These are phyloP conservation scores for Candida dajiaensis DNA, from an alignment of 805 yeast species.

Conservation along the genomic window DNA sequence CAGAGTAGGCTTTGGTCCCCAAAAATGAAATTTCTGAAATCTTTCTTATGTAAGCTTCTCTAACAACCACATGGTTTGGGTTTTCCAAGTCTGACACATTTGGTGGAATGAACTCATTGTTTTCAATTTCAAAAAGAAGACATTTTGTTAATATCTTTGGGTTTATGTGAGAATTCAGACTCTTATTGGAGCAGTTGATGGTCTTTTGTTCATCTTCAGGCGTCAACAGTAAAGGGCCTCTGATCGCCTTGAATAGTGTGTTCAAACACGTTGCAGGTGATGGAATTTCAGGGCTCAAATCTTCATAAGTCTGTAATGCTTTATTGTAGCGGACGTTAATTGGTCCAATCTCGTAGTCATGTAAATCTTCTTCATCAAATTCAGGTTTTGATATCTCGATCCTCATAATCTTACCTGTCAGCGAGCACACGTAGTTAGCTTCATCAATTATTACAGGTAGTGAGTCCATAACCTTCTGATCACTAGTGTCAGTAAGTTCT, in stretches of 20 bases:
- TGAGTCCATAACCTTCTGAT: conserved; percentile 13
- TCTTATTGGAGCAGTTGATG: conserved; percentile 44
- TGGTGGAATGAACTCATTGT: conserved; percentile 43
- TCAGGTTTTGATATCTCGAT: conserved; percentile 49
- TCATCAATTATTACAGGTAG: conserved; percentile 37
- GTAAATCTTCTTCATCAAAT: conserved; percentile 41
- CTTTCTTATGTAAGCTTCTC: conserved; percentile 51
- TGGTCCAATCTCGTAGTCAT: conserved; percentile 39
- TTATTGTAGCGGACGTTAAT: conserved; percentile 47
- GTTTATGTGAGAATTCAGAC: conserved; percentile 52
- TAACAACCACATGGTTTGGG: conserved; percentile 24
- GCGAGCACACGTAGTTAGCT: conserved; percentile 40
- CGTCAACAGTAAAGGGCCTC: conserved; percentile 53
- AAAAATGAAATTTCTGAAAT: conserved; percentile 46
- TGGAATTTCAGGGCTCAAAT: conserved; percentile 34
- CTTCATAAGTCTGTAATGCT: conserved; percentile 24
- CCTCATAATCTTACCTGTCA: conserved; percentile 42
- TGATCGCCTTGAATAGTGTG: conserved; percentile 56
- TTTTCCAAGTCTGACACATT: conserved; percentile 31
- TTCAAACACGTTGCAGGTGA: conserved; percentile 51
- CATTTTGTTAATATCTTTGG: conserved; percentile 43
- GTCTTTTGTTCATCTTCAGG: conserved; percentile 45
- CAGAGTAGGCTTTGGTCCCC: conserved; percentile 30
- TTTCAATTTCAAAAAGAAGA: conserved; percentile 36
- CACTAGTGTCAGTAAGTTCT: conserved; percentile 7